Evolutionary conservation across 305 asterid species (phyloP).

Genomic region (Solanum hybrid): DNA sequence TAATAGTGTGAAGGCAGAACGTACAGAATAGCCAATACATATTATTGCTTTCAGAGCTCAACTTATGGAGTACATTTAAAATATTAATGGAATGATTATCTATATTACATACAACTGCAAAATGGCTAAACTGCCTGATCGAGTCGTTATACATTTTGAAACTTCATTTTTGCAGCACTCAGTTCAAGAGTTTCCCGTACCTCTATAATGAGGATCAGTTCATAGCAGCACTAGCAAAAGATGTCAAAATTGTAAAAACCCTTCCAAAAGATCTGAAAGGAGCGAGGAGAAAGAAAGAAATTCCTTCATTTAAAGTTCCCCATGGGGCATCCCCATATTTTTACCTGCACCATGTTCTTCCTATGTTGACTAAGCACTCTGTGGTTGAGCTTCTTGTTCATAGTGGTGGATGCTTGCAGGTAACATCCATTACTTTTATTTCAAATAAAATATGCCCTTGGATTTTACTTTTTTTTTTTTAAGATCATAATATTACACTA

Average conservation of each 20-base stretch:
- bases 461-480: not conserved
- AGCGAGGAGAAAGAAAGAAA: conserved; percentile 86
- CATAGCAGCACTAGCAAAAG: conserved; percentile 62
- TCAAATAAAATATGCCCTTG: not conserved
- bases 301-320: conserved; percentile 84
- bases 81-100: not conserved
- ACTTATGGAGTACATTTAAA: not conserved
- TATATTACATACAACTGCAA: not conserved
- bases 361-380: conserved; percentile 68
- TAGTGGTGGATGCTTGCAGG: conserved; percentile 98
- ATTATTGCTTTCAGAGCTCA: not conserved
- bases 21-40: not conserved
- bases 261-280: conserved; percentile 91
- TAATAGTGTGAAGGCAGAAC: not conserved
- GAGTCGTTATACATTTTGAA: not conserved
- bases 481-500: not conserved
- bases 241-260: conserved; percentile 74
- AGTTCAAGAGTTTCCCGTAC: conserved; percentile 96
- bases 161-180: conserved; percentile 51
- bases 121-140: not conserved
- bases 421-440: conserved; percentile 3
- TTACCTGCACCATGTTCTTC: conserved; percentile 84
- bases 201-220: conserved; percentile 86
- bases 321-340: conserved; percentile 63
- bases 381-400: conserved; percentile 86